Conservation (phyloP, 1,139 yeast genomes). For the Yarrowia galli region DNA sequence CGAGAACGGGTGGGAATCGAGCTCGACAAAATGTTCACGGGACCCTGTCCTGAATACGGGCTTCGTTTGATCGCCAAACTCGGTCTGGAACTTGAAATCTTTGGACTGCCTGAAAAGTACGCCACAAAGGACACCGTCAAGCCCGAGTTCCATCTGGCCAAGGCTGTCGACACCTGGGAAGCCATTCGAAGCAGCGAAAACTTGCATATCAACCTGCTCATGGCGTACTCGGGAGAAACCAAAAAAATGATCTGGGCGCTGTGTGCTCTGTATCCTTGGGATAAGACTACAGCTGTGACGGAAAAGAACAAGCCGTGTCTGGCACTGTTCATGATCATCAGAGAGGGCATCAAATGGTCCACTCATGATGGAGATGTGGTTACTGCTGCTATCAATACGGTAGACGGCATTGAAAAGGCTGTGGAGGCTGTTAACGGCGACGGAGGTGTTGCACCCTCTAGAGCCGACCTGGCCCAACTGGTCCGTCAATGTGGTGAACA, state of each 20-base stretch:
- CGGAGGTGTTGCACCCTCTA: slow-evolving; percentile 41
- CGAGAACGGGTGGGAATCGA: slow-evolving; percentile 92
- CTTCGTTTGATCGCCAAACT: slow-evolving; percentile 64
- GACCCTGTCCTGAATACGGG: slow-evolving; percentile 70
- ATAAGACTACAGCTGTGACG: slow-evolving; percentile 51
- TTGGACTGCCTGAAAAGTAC: slow-evolving; percentile 49
- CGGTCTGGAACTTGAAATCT: slow-evolving; percentile 65
- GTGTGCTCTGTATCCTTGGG: slow-evolving; percentile 57
- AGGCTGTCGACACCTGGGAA: slow-evolving; percentile 22
- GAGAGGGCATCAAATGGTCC: slow-evolving; percentile 76
- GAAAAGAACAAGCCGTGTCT: slow-evolving; percentile 53
- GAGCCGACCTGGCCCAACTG: slow-evolving; percentile 69
- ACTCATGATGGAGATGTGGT: slow-evolving; percentile 59
- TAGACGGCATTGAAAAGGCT: slow-evolving; percentile 44
- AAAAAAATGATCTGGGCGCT: slow-evolving; percentile 31
- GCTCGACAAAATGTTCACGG: slow-evolving; percentile 72
- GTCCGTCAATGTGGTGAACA: slow-evolving; percentile 63
- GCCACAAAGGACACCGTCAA: not conserved
- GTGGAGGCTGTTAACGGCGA: slow-evolving; percentile 41
- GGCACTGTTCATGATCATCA: slow-evolving; percentile 58
- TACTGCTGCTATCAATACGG: slow-evolving; percentile 46
- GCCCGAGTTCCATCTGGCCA: slow-evolving; percentile 11
- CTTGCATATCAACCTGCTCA: slow-evolving; percentile 28
- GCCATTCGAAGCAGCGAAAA: slow-evolving; percentile 19
- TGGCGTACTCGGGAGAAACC: slow-evolving; percentile 14